Evolutionary conservation across 129 eudicot genomes (phyloP), one percentile per base, ranked within the genome.

Genomic region (Helianthus tuberosus): DNA sequence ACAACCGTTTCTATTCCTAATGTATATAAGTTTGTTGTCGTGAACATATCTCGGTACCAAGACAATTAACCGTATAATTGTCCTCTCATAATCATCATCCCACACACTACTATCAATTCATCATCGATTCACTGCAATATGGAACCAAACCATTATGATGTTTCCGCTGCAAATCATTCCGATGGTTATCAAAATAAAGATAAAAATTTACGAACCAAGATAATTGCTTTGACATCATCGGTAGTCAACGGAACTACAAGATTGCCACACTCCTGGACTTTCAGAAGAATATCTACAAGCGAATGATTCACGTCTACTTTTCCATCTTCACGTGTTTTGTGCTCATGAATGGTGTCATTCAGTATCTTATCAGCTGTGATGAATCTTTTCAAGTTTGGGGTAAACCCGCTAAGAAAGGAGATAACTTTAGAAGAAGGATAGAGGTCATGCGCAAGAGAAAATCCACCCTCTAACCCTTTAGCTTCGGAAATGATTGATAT

Each of bases 171-270:
- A n/a, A n/a, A n/a, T n/a, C n/a, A n/a, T n/a, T n/a, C n/a, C n/a
- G n/a, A n/a, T n/a, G n/a, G n/a, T n/a, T n/a, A n/a, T n/a, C n/a
- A n/a, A 36, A 64, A 38, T 64, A 64, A 29, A 67, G 23, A 44
- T 6, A 9, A 14, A 43, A 3, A 46, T 46, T 20, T 51, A 68
- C 73, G 29, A 13, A 80, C 84, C 80, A 80, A 47, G 73, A 80
- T 75, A 29, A 75, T 62, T 64, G 84, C 84, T 80, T 80, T 80
- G 73, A 80, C 53, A 44, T 80, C 69, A 64, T 62, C 79, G 58
- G 48, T 60, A 23, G 84, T 75, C 60, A 80, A 68, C 0, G 84
- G 72, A 55, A 75, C 59, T 43, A 75, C 80, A 61, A 80, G 80
- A 48, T 63, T 66, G 14, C 51, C 75, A 20, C 38, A 20, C 49